phyloP scores from a whole-genome alignment of 306 rosid genomes.

The Vicia villosa region DNA sequence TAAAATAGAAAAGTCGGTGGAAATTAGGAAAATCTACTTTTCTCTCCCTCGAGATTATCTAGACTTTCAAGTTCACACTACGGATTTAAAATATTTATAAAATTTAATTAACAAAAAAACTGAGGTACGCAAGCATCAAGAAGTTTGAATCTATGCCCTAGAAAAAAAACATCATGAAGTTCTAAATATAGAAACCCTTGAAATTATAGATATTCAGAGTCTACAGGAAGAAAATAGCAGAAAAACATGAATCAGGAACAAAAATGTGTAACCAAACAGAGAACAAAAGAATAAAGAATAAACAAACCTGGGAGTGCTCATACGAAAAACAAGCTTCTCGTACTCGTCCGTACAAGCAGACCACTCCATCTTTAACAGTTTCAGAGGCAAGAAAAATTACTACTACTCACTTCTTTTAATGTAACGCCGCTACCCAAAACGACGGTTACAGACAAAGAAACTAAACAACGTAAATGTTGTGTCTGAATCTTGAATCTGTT shows the following conservation, averaged over 20 bases:
- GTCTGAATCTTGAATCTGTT: background rate
- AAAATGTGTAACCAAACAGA: background rate
- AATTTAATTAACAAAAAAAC: slow-evolving; percentile 17
- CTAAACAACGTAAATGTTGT: slow-evolving; percentile 4
- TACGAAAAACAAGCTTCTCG: slow-evolving; percentile 77
- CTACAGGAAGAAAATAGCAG: background rate
- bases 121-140: background rate
- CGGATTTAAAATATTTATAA: background rate
- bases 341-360: slow-evolving; percentile 72
- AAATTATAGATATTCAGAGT: background rate
- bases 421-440: background rate
- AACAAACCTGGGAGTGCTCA: slow-evolving; percentile 86
- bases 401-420: background rate
- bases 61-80: slow-evolving; percentile 14
- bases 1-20: slow-evolving; percentile 33
- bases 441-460: background rate
- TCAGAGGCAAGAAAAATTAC: background rate
- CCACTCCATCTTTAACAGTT: slow-evolving; percentile 55
- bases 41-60: slow-evolving; percentile 7
- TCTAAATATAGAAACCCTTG: background rate
- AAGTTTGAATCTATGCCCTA: background rate
- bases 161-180: slow-evolving; percentile 27
- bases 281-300: background rate
- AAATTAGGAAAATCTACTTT: slow-evolving; percentile 28
- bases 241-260: background rate